Percentiles rank a stretch among this genome's conserved stretches.
Evolutionary conservation across 768 basidiomycete species (phyloP).

Genomic region (Termitomyces heimii): DNA sequence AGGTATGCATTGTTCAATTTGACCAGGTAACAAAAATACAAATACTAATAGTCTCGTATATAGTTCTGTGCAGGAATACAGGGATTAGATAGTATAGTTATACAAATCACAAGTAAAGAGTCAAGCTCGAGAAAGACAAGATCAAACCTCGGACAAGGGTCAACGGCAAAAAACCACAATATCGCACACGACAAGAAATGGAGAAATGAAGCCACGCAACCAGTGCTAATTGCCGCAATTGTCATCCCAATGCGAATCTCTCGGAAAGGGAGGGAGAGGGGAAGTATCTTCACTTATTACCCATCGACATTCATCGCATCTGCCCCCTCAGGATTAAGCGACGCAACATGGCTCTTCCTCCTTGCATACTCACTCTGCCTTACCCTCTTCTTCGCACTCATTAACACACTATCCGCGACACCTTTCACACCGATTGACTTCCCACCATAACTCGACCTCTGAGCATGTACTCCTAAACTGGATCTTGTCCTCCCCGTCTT

Average conservation of each 20-base stretch:
- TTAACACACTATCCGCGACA: constrained; percentile 32
- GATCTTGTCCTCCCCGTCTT: constrained; percentile 35
- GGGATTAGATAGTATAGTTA: background rate
- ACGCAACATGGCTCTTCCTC: constrained; percentile 39
- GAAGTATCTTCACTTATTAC: background rate
- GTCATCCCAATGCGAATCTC: background rate
- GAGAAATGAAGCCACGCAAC: background rate
- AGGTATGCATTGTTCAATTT: background rate
- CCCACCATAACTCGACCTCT: constrained; percentile 33
- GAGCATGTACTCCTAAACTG: constrained; percentile 42
- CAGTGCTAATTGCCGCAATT: background rate
- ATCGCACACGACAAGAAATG: background rate
- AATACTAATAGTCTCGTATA: background rate
- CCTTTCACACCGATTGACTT: constrained; percentile 23
- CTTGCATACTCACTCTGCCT: constrained; percentile 74
- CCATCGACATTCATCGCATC: constrained; percentile 9
- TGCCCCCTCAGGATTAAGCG: constrained; percentile 2
- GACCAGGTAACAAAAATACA: background rate
- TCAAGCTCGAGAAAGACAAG: background rate
- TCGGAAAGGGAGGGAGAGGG: background rate
- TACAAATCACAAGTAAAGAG: constrained; percentile 1
- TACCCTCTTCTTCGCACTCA: constrained; percentile 67
- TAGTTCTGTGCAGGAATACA: background rate
- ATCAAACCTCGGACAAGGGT: background rate
- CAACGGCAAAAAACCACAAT: background rate